phyloP scores from a whole-genome alignment of 1,284 basidiomycete genomes.

The Sanguinoderma infundibulare region DNA sequence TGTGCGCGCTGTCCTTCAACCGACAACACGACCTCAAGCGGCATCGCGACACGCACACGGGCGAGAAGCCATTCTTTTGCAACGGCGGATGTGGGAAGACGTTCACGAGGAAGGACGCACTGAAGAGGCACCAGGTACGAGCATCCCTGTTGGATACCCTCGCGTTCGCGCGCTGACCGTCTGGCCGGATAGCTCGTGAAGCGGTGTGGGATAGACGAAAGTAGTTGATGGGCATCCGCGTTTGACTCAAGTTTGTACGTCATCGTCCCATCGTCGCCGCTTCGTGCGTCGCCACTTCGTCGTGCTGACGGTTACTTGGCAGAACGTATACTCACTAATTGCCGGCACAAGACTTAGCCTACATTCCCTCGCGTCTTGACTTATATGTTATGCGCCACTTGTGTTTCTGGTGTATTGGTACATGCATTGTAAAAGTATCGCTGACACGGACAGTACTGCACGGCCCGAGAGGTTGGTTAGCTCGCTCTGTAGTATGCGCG shows the following conservation, averaged over 20 bases:
- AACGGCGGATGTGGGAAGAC: constrained; percentile 84
- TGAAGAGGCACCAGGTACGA: constrained; percentile 78
- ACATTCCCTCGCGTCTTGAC: constrained; percentile 24
- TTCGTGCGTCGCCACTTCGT: not conserved
- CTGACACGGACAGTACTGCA: constrained; percentile 27
- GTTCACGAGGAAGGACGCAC: constrained; percentile 80
- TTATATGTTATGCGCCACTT: constrained; percentile 26
- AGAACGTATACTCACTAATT: constrained; percentile 32
- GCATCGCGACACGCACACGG: constrained; percentile 80
- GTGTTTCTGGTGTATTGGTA: constrained; percentile 28
- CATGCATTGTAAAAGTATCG: constrained; percentile 29
- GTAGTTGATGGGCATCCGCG: constrained; percentile 41
- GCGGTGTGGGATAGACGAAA: constrained; percentile 72
- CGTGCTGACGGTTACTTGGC: constrained; percentile 12
- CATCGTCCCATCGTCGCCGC: not conserved
- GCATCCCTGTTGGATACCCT: not conserved
- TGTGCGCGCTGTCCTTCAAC: constrained; percentile 82
- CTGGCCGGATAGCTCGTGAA: constrained; percentile 72
- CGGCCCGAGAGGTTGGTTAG: constrained; percentile 23
- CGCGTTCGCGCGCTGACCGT: constrained; percentile 13
- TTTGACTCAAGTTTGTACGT: constrained; percentile 19
- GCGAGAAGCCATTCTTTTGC: constrained; percentile 80
- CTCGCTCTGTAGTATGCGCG: constrained; percentile 24
- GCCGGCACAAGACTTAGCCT: constrained; percentile 27
- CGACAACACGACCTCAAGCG: constrained; percentile 82